Conservation (phyloP, 2,329 filamentous ascomycete genomes). For the Zopfia rhizophila region DNA sequence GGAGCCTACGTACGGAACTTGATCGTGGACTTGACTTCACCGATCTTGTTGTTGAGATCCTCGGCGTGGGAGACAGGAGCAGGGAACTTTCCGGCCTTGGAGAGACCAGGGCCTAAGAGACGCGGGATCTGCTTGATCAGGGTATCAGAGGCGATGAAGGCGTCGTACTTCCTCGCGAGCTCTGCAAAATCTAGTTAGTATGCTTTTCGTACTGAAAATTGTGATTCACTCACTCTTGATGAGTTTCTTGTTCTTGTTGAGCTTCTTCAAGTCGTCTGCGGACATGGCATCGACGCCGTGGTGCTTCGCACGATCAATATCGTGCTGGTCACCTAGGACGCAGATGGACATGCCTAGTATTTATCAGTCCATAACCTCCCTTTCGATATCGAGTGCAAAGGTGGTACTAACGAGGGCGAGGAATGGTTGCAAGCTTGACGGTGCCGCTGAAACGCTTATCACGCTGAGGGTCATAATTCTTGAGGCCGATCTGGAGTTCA, state of each 20-base stretch:
- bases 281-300: slow-evolving; percentile 98
- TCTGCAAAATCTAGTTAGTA: slow-evolving; percentile 51
- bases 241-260: slow-evolving; percentile 99
- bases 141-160: slow-evolving; percentile 95
- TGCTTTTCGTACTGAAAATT: not conserved
- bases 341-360: slow-evolving; percentile 57
- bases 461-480: slow-evolving; percentile 83
- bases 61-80: slow-evolving; percentile 97
- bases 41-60: slow-evolving; percentile 94
- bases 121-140: slow-evolving; percentile 99
- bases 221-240: slow-evolving; percentile 78
- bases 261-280: slow-evolving; percentile 99
- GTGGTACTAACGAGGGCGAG: slow-evolving; percentile 76
- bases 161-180: slow-evolving; percentile 99
- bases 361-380: no score
- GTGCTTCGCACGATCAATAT: slow-evolving; percentile 99
- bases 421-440: slow-evolving; percentile 91
- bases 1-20: no score
- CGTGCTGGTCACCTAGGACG: slow-evolving; percentile 93
- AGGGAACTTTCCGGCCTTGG: slow-evolving; percentile 96
- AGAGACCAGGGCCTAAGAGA: slow-evolving; percentile 81
- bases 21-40: slow-evolving; percentile 99
- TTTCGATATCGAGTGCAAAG: not conserved
- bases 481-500: slow-evolving; percentile 68
- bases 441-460: slow-evolving; percentile 99